phyloP scores from a whole-genome alignment of 2,329 filamentous ascomycete genomes.

The Scytalidium sp. region DNA sequence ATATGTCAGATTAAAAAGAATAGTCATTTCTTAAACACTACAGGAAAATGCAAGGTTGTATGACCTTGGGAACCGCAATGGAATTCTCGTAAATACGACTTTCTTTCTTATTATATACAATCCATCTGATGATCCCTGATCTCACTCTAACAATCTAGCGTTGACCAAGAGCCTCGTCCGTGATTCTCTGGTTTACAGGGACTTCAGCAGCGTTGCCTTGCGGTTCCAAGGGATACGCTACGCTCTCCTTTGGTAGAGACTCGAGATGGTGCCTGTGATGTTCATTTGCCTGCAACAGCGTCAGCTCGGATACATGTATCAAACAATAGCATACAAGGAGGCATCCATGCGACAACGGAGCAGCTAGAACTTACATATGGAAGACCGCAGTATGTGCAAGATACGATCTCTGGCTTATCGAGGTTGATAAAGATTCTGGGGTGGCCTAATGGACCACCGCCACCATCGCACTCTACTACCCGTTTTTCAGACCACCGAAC shows the following conservation, averaged over 20 bases:
- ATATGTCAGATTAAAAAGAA: no score
- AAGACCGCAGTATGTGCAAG: constrained; percentile 89
- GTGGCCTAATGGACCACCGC: constrained; percentile 85
- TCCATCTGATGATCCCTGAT: background rate
- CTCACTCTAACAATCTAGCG: constrained; percentile 38
- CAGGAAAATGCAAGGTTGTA: background rate
- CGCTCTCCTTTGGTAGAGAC: constrained; percentile 62
- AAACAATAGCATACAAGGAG: background rate
- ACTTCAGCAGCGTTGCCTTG: constrained; percentile 57
- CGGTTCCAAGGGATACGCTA: constrained; percentile 76
- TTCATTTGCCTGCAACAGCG: constrained; percentile 70
- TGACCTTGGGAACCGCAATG: background rate
- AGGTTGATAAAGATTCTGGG: constrained; percentile 96
- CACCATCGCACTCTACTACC: constrained; percentile 85
- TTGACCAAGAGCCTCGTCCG: constrained; percentile 56
- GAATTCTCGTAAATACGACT: background rate
- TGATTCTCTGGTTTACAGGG: constrained; percentile 54
- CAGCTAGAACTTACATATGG: constrained; percentile 69
- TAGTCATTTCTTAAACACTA: no score
- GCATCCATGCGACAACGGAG: background rate
- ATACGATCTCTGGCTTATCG: constrained; percentile 91
- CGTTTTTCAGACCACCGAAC: constrained; percentile 86
- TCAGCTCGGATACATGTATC: background rate
- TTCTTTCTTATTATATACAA: background rate
- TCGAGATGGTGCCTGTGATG: constrained; percentile 83